Percentiles rank a stretch among this genome's conserved stretches.
Conservation (phyloP, 352 stramenopile genomes). For the Phytophthora sp. region DNA sequence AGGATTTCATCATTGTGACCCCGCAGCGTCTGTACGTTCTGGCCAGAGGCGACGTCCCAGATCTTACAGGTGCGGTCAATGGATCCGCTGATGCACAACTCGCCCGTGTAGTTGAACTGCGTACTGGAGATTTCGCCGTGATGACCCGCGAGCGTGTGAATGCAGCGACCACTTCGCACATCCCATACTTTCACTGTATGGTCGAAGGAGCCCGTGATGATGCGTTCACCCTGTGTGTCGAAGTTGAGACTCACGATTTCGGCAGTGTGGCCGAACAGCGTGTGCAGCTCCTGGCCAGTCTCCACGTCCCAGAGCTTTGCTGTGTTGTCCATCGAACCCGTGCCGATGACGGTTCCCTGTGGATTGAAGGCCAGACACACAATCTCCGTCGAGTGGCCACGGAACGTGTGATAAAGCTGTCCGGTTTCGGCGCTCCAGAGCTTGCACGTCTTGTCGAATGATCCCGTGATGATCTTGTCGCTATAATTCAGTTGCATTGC, state of each 20-base stretch:
- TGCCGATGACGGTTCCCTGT: constrained; percentile 91
- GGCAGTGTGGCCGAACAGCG: constrained; percentile 92
- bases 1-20: constrained; percentile 97
- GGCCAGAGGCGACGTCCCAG: constrained; percentile 90
- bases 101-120: constrained; percentile 94
- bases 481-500: constrained; percentile 42
- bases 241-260: constrained; percentile 96
- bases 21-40: constrained; percentile 93
- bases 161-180: constrained; percentile 84
- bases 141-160: constrained; percentile 93
- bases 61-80: constrained; percentile 96
- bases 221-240: constrained; percentile 91
- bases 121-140: constrained; percentile 96
- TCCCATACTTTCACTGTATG: constrained; percentile 95
- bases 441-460: constrained; percentile 97
- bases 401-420: constrained; percentile 94
- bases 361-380: constrained; percentile 97
- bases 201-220: constrained; percentile 96
- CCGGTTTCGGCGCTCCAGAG: constrained; percentile 95
- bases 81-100: constrained; percentile 93
- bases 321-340: constrained; percentile 94
- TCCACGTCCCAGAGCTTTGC: constrained; percentile 96
- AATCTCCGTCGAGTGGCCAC: constrained; percentile 95
- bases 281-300: constrained; percentile 94
- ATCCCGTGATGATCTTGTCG: constrained; percentile 96